Evolutionary conservation across 192 early-diverging fungal species (phyloP), one percentile per base, ranked within the genome.

Genomic region (Podila verticillata): DNA sequence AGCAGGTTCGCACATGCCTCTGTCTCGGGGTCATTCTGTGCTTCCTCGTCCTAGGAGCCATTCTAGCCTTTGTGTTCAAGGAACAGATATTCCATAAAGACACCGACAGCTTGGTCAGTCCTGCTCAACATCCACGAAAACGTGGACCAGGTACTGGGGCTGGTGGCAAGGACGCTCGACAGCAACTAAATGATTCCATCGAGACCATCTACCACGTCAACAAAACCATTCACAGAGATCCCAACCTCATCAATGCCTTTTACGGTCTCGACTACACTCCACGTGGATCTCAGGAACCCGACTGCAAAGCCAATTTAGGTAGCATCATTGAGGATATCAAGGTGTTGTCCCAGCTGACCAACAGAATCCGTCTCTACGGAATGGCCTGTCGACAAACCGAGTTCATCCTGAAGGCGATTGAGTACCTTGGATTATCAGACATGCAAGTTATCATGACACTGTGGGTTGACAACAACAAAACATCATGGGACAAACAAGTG

Each of bases 321-420:
- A 75, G 81, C 12, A 88, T 91, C 24, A 85, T 87, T 30, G 88
- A 84, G 48, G 91, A 92, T 66, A 78, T 91, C 62, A 84, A 86
- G 58, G 70, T 89, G 7, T 65, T 92, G 3, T 79, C 83, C 48
- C 74, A 86, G 47, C 68, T 88, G 70, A 91, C 90, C 44, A 85
- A 84, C 58, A 62, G 87, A 29, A 81, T 91, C 32, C 84, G 91
- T 67, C 75, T 92, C 69, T 92, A 91, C 82, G 87, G 87, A 17
- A 86, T 89, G 83, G 90, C 90, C 72, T 92, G 91, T 77, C 82
- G 90, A 61, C 85, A 88, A 58, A 82, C 88, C 48, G 88, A 91
- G 65, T 82, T 83, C 12, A 85, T 90, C 6, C 65, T 92, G 47
- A 85, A 87, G 29, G 91, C 91, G 4, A 88, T 92, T 65, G 82